Base-by-base conservation (phyloP, 164 flowering plant species). In the Echeveria elegans region DNA sequence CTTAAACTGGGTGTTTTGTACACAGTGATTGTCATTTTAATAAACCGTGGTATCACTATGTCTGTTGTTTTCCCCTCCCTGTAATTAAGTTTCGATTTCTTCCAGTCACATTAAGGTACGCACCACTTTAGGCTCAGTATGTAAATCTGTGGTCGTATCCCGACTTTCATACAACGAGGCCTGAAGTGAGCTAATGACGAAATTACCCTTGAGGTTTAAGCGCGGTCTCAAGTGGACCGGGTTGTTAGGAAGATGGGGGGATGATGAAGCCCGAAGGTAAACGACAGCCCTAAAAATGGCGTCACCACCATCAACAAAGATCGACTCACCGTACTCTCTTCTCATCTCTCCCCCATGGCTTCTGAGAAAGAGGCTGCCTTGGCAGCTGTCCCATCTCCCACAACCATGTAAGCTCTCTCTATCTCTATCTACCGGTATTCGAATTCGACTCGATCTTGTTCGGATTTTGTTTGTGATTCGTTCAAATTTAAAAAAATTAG, bases 311-410 rank as follows among this genome's bases (percentile, higher is more conserved):
- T 19, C 5, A 18, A 63, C 50, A 64, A 45, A 8, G 31, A 24
- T 36, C 66, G 66, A 40, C 31, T 64, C 32, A 23, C 16, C 28
- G 45, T 63, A 4, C 12, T 63, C 15, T 21, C 66, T 6, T 64
- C 66, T 40, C 66, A 41, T 10, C 32, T 37, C 28, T 16, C 50
- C 7, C 43, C 43, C 72, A 82, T 85, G 88, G 82, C 88, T 62
- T 78, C 88, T 3, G 88, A 82, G 76, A 79, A 76, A 32, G 86
- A 81, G n/a, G 86, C 86, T 58, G 86, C 88, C 64, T 77, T 78
- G 16, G 78, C 80, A 1, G 85, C 86, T 9, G 73, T 52, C 60
- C 85, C 86, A 32, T 70, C 85, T 77, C 69, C 85, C 65, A 84
- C 86, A 15, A 82, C 88, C 75, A 78, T 85, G 88, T 85, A 63